These are phyloP conservation scores for Candida insectorum DNA, from an alignment of 805 yeast genomes.

Conservation along the genomic window DNA sequence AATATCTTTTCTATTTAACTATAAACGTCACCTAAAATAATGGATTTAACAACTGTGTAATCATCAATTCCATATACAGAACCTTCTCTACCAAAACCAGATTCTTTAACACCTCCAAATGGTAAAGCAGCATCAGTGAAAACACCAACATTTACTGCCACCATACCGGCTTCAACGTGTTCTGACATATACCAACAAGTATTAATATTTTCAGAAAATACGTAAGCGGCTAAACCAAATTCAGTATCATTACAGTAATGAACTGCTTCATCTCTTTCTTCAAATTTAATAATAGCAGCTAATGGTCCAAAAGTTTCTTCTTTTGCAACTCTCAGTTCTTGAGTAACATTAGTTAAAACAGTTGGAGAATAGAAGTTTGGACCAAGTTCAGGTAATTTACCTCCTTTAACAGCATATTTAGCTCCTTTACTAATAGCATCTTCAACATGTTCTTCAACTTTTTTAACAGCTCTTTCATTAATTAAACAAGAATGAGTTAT, in stretches of 20 bases:
- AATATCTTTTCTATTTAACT: conserved; percentile 1
- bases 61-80: conserved; percentile 74
- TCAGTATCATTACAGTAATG: conserved; percentile 51
- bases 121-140: conserved; percentile 61
- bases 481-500: conserved; percentile 59
- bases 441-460: conserved; percentile 51
- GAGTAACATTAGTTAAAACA: conserved; percentile 49
- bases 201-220: conserved; percentile 50
- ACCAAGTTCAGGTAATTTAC: conserved; percentile 47
- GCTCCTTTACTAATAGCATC: conserved; percentile 60
- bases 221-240: conserved; percentile 58
- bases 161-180: conserved; percentile 63
- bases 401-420: conserved; percentile 47
- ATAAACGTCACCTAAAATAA: conserved; percentile 46
- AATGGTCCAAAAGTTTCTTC: conserved; percentile 70
- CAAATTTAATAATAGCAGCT: conserved; percentile 54
- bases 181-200: conserved; percentile 52
- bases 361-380: conserved; percentile 54
- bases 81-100: conserved; percentile 82
- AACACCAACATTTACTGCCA: conserved; percentile 56
- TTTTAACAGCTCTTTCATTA: conserved; percentile 46
- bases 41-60: conserved; percentile 56
- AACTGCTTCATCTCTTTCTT: conserved; percentile 52
- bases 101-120: conserved; percentile 75
- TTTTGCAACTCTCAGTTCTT: conserved; percentile 44